phyloP scores from a whole-genome alignment of 768 basidiomycete genomes.

The Panus rudis region DNA sequence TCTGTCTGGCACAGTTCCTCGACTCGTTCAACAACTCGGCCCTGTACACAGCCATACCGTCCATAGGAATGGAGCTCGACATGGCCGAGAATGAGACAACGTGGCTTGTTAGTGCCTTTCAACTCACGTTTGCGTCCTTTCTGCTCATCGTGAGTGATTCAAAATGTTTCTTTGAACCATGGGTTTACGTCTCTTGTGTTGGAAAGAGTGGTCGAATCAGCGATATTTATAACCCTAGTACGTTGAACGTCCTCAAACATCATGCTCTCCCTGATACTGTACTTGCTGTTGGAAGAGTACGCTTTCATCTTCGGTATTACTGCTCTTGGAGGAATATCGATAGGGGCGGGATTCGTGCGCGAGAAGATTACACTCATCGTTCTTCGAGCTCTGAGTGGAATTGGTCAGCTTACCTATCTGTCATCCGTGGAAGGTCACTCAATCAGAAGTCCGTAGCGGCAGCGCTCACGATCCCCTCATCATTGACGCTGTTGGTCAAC shows the following conservation, averaged over 20 bases:
- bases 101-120: conserved; percentile 25
- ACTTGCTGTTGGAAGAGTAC: conserved; percentile 9
- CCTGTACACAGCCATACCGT: conserved; percentile 16
- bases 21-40: conserved; percentile 23
- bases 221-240: conserved; percentile 21
- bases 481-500: conserved; percentile 32
- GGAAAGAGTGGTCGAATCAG: conserved; percentile 20
- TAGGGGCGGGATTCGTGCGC: conserved; percentile 18
- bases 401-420: conserved; percentile 6
- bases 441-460: too few relatives aligned
- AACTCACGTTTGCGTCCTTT: conserved; percentile 25
- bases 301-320: conserved; percentile 15
- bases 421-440: too few relatives aligned
- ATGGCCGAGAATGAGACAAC: conserved; percentile 9
- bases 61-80: conserved; percentile 12
- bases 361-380: conserved; percentile 17
- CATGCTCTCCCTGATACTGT: background rate
- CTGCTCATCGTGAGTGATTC: conserved; percentile 18
- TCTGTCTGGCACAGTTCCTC: conserved; percentile 25
- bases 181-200: background rate
- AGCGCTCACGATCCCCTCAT: conserved; percentile 33
- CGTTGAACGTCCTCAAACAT: conserved; percentile 1
- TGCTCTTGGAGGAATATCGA: conserved; percentile 14
- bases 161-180: background rate
- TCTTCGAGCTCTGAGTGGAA: conserved; percentile 19